A percentile compares a stretch with the other conserved stretches of the same genome.
Evolutionary conservation across 75 land plant genomes (phyloP).

Genomic region (Adiantum capillusveneris): DNA sequence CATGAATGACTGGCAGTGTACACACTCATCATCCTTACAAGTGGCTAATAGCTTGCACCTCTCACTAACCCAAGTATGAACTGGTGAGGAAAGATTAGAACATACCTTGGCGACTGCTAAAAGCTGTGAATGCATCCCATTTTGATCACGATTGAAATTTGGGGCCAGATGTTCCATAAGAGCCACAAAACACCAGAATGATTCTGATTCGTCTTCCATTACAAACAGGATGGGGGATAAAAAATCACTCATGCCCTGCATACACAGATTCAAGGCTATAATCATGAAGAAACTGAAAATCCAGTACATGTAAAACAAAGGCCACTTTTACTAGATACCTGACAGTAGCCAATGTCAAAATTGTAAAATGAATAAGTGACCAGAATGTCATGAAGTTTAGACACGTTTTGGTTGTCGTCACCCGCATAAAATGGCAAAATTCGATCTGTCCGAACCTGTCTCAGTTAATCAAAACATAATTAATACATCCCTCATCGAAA

Average conservation of each 20-base stretch:
- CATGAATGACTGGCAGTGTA: too few relatives aligned
- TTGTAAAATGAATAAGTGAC: slow-evolving; percentile 95
- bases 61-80: too few relatives aligned
- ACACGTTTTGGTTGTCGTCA: slow-evolving; percentile 85
- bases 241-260: slow-evolving; percentile 98
- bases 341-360: slow-evolving; percentile 98
- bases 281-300: too few relatives aligned
- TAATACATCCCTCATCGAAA: too few relatives aligned
- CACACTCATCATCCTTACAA: too few relatives aligned
- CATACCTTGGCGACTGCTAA: slow-evolving; percentile 88
- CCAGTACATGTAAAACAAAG: too few relatives aligned
- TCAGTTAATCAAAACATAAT: too few relatives aligned
- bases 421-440: slow-evolving; percentile 70
- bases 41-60: too few relatives aligned
- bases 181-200: slow-evolving; percentile 95
- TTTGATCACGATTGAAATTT: slow-evolving; percentile 96
- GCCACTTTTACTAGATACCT: slow-evolving; percentile 35
- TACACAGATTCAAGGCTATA: too few relatives aligned
- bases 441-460: slow-evolving; percentile 91
- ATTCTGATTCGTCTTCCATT: slow-evolving; percentile 80
- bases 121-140: slow-evolving; percentile 96
- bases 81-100: too few relatives aligned
- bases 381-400: slow-evolving; percentile 63
- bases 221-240: slow-evolving; percentile 87
- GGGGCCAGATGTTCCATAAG: slow-evolving; percentile 95